Evolutionary conservation across 352 stramenopile species (phyloP).

Genomic region (Pythium aristosporum): DNA sequence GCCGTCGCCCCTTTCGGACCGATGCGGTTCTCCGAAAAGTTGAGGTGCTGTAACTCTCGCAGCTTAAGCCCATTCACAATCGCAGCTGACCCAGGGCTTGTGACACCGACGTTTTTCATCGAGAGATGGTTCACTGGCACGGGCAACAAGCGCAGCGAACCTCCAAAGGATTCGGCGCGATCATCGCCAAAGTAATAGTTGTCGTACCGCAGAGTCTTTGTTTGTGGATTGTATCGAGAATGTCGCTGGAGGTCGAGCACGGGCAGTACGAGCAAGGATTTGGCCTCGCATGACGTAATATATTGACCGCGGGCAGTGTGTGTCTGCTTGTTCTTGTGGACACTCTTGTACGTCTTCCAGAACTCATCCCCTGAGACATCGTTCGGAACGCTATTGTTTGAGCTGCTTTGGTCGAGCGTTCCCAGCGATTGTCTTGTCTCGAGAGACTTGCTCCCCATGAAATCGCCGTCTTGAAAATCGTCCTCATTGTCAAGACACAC

Average conservation of each 20-base stretch:
- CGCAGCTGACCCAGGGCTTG: constrained; percentile 47
- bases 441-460: background rate
- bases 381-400: background rate
- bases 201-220: constrained; percentile 50
- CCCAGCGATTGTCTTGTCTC: constrained; percentile 4
- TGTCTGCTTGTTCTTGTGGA: constrained; percentile 28
- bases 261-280: constrained; percentile 61
- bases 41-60: constrained; percentile 54
- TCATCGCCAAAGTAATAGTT: constrained; percentile 81
- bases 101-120: constrained; percentile 73
- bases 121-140: constrained; percentile 57
- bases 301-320: constrained; percentile 60
- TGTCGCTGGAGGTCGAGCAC: constrained; percentile 57
- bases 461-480: constrained; percentile 16
- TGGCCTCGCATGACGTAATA: constrained; percentile 52
- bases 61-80: constrained; percentile 58
- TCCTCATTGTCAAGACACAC: constrained; percentile 31
- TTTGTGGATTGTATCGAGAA: constrained; percentile 41
- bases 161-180: constrained; percentile 56
- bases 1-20: constrained; percentile 48
- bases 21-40: constrained; percentile 66
- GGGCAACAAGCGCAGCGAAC: constrained; percentile 55
- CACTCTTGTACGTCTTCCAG: constrained; percentile 57
- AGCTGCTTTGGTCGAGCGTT: background rate
- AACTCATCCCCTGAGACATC: constrained; percentile 32